Base-by-base conservation (phyloP, 129 eudicot genomes). In the Calendula officinalis region DNA sequence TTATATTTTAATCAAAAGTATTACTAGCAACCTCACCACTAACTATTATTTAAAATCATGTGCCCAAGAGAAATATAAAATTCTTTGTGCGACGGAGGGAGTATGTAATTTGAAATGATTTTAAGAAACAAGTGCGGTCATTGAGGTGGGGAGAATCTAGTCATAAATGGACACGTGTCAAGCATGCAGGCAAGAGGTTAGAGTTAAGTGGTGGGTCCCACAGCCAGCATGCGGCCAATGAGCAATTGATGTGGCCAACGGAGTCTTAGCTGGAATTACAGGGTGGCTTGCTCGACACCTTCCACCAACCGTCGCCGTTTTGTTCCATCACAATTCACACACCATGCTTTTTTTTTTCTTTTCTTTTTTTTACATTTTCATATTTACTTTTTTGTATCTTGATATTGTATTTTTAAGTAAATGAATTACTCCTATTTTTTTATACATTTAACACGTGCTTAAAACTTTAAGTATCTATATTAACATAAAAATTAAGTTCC, bases 261-360 rank as follows among this genome's bases (percentile, higher is more conserved):
- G 15, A 69, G 67, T 77, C 56, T 77, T 72, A 68, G 83, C 82
- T 81, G 86, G 86, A 75, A 36, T 60, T 69, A 80, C 84, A 75
- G 78, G 54, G 74, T 71, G 81, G 69, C 15, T 16, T 16, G 30
- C 60, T 64, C 78, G 64, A 80, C 84, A 69, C 70, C 62, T 56
- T 37, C 68, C 70, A 30, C 67, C 52, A 63, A 55, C 32, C 72
- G 76, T 14, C 62, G 62, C 72, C 81, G 81, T 69, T 67, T 37
- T 54, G 71, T 62, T 41, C 69, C 74, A 49, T 36, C 74, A 12
- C 5, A n/a, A 2, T 5, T 22, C 37, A 16, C 14, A 4, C 36
- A 16, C 15, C 15, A 7, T 11, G 6, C n/a, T 7, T 60, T 16
- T 2, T 5, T 5, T 15, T 22, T 22, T 22, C 30, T 22, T 22